Evolutionary conservation across 108 stramenopile species (phyloP), one percentile per base, ranked within the genome.

Genomic region (Cyclotella baltica): DNA sequence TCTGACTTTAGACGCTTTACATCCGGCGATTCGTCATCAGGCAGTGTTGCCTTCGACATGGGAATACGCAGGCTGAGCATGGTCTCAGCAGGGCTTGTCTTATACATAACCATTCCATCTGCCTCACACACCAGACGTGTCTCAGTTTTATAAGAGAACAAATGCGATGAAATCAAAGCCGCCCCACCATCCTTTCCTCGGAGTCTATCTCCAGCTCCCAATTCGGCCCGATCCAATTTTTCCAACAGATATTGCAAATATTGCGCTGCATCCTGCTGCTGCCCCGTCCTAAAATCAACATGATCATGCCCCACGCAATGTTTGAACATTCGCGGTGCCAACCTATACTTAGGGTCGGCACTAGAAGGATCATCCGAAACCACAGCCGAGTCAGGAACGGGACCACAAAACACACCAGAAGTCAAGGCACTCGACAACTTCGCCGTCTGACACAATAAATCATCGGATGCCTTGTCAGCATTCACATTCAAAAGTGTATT

Each of bases 221-320:
- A 70, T 76, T 98, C 98, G 35, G 92, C 91, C 28, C 93, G 74
- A 67, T 91, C 84, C 33, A 98, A 50, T 51, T 83, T 80, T 69
- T 98, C 97, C 64, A 99, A 84, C 30, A 98, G 72, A 84, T 98
- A 90, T 62, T 91, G 92, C 57, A 99, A 84, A 77, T 95, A 99
- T 81, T 99, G 98, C 15, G 93, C 93, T 19, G 97, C 97, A 88
- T 99, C 99, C 83, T 99, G 99, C 84, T 99, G 99, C 65, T 98
- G 95, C 13, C 96, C 97, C 8, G 96, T 97, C 11, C 86, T 75
- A 76, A 99, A 99, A 62, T 99, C 99, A 27, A 93, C 87, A 78
- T 99, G 98, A 69, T 93, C 90, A 22, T 87, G 80, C 18, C 97
- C 99, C 56, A 98, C 86, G 23, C 92, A 62, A 78, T 94, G 88